phyloP scores from a whole-genome alignment of 1,139 yeast genomes.

The Kurtzmaniella natalensis region DNA sequence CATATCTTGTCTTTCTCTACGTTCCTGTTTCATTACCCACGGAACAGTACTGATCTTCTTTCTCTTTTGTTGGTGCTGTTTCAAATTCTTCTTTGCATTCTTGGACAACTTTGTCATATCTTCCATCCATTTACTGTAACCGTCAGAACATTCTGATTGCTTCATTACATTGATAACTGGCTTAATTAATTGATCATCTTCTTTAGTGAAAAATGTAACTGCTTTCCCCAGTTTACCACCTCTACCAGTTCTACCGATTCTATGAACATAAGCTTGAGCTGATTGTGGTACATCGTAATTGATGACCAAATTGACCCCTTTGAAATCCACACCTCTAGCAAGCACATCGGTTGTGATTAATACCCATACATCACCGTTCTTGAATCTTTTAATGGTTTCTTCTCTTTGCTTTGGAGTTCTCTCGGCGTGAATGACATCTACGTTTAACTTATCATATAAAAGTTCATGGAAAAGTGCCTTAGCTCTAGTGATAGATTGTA shows the following conservation, averaged over 20 bases:
- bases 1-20: conserved; percentile 65
- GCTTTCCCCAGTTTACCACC: conserved; percentile 87
- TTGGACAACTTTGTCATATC: conserved; percentile 65
- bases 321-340: conserved; percentile 96
- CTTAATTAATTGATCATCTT: conserved; percentile 70
- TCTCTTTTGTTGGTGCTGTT: conserved; percentile 59
- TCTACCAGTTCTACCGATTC: conserved; percentile 99
- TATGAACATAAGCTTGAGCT: conserved; percentile 93
- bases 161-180: conserved; percentile 92
- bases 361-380: conserved; percentile 91
- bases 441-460: conserved; percentile 84
- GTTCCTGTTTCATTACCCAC: conserved; percentile 57
- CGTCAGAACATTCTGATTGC: conserved; percentile 74
- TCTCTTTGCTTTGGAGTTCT: conserved; percentile 88
- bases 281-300: conserved; percentile 95
- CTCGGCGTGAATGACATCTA: conserved; percentile 95
- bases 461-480: conserved; percentile 92
- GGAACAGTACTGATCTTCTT: conserved; percentile 87
- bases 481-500: conserved; percentile 90
- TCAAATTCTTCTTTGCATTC: conserved; percentile 61
- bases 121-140: conserved; percentile 78
- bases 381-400: conserved; percentile 76
- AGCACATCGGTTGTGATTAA: conserved; percentile 94
- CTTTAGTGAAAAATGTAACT: conserved; percentile 88
- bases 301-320: conserved; percentile 89